Percentiles rank a stretch among this genome's conserved stretches.
phyloP scores from a whole-genome alignment of 805 yeast species.

The Candida pseudofarinosa region DNA sequence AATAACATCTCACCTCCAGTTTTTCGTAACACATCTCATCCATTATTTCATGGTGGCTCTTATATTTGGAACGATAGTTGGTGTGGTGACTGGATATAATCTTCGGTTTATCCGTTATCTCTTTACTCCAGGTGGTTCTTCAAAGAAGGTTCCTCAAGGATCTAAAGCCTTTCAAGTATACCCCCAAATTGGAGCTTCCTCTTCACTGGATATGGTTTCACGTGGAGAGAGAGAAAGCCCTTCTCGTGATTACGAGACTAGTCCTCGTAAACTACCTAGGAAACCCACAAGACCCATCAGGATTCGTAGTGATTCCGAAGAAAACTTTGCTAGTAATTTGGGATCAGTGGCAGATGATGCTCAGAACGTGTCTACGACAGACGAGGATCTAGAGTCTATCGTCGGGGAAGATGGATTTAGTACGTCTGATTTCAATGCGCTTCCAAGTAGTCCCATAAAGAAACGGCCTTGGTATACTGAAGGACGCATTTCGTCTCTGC shows the following conservation, averaged over 20 bases:
- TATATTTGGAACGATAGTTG: slow-evolving; percentile 6
- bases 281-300: neutral
- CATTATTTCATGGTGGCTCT: slow-evolving; percentile 8
- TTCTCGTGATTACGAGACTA: neutral
- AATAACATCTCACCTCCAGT: slow-evolving; percentile 1
- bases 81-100: slow-evolving; percentile 6
- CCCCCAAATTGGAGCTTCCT: neutral
- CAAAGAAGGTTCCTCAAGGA: neutral
- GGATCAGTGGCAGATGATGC: neutral
- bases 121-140: neutral
- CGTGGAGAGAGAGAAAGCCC: too few species aligned
- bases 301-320: neutral
- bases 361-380: neutral
- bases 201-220: neutral
- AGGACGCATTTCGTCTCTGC: neutral
- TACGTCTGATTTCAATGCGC: neutral
- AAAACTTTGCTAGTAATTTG: neutral
- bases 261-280: neutral
- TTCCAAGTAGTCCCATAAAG: neutral
- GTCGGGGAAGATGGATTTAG: neutral
- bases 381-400: neutral
- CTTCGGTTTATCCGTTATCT: slow-evolving; percentile 4
- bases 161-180: neutral
- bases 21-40: slow-evolving; percentile 3
- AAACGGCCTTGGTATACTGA: neutral